Evolutionary conservation across 1,284 basidiomycete species (phyloP).

Genomic region (Malassezia brasiliensis): DNA sequence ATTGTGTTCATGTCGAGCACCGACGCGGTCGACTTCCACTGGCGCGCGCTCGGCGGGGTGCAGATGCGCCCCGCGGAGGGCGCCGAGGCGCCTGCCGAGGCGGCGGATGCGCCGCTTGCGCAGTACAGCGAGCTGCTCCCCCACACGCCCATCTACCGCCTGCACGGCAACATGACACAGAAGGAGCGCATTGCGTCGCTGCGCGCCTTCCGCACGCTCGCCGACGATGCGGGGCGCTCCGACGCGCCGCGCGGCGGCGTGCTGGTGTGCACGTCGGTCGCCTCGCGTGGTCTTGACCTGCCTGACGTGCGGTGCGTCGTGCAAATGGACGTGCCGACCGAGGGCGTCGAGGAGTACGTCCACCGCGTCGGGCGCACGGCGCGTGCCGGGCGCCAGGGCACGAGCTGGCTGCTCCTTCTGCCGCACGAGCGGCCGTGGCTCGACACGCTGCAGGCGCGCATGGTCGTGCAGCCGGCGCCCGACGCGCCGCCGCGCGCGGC

Average conservation of each 20-base stretch:
- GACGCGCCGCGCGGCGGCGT: constrained; percentile 52
- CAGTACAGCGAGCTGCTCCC: constrained; percentile 58
- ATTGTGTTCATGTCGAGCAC: constrained; percentile 96
- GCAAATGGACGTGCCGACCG: constrained; percentile 94
- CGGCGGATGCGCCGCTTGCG: constrained; percentile 26
- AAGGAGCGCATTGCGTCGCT: constrained; percentile 71
- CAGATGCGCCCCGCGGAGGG: constrained; percentile 55
- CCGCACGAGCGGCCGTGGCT: constrained; percentile 83
- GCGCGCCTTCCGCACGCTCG: constrained; percentile 60
- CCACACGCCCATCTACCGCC: constrained; percentile 69
- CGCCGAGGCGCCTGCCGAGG: constrained; percentile 11
- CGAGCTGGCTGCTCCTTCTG: constrained; percentile 84
- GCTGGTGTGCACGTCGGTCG: constrained; percentile 89
- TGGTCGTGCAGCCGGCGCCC: constrained; percentile 50
- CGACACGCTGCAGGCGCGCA: constrained; percentile 69
- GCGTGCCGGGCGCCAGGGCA: constrained; percentile 73
- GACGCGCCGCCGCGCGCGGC: constrained; percentile 4
- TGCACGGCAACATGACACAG: constrained; percentile 85
- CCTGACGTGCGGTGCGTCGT: constrained; percentile 87
- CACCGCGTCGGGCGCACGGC: constrained; percentile 95
- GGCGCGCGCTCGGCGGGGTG: constrained; percentile 70
- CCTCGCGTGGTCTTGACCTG: constrained; percentile 91
- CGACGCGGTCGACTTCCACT: constrained; percentile 95
- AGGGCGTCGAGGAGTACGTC: constrained; percentile 90
- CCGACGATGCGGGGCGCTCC: not conserved